phyloP scores from a whole-genome alignment of 495 filamentous ascomycete species.

The Lasiosphaeria hispida region DNA sequence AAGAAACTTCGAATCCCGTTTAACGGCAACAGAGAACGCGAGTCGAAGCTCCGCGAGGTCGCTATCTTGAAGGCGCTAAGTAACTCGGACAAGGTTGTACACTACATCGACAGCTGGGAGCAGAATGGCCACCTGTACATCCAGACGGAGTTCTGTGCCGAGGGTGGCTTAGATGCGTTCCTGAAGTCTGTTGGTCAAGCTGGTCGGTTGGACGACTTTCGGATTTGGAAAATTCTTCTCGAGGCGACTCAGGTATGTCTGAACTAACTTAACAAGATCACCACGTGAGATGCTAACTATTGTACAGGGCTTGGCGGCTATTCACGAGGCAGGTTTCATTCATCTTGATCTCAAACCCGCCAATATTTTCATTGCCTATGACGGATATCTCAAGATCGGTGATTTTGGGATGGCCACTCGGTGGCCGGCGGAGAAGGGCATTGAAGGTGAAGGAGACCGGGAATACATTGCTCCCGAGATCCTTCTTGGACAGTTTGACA shows the following conservation, averaged over 20 bases:
- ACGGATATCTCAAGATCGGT: constrained; percentile 89
- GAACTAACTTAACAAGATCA: not conserved
- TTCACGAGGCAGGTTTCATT: constrained; percentile 84
- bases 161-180: constrained; percentile 84
- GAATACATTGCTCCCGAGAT: constrained; percentile 95
- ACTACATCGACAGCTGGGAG: constrained; percentile 84
- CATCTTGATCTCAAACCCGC: constrained; percentile 96
- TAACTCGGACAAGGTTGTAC: constrained; percentile 76
- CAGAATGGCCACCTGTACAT: constrained; percentile 79
- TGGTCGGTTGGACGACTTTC: constrained; percentile 89
- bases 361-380: constrained; percentile 86
- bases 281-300: constrained; percentile 31
- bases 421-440: constrained; percentile 69
- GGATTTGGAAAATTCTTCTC: constrained; percentile 95
- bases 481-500: constrained; percentile 76
- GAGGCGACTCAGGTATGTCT: constrained; percentile 72
- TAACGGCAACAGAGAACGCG: constrained; percentile 68
- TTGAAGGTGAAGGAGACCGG: constrained; percentile 91
- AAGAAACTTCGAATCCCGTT: constrained; percentile 87
- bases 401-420: constrained; percentile 91
- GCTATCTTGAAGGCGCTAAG: constrained; percentile 67
- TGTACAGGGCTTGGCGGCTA: constrained; percentile 74
- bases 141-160: constrained; percentile 93
- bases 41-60: constrained; percentile 77
- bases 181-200: constrained; percentile 72